Base-by-base conservation (phyloP, 1,139 yeast species). In the Magnusiomyces tetraspermus region DNA sequence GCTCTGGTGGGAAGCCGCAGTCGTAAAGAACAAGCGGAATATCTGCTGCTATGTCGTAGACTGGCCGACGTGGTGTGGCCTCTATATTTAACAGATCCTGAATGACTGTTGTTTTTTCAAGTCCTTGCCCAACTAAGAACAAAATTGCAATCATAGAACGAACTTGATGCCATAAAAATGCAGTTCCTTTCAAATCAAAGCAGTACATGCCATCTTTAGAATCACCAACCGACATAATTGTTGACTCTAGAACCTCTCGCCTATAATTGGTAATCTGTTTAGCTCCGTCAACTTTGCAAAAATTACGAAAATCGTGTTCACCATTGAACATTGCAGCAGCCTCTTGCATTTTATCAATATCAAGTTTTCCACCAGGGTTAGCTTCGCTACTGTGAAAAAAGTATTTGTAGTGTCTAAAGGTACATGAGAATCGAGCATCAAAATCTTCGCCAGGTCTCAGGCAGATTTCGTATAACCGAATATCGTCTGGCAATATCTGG, bases 81-180 rank as follows among this genome's bases (percentile, higher is more conserved):
- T 72, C 74, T 1, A 79, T 72, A 62, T 90, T 77, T 53, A 90
- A 66, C 56, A 94, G 70, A 1, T 80, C 76, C 15, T 67, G 66
- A 1, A 94, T 73, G 1, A 89, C 66, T 0, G 69, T 65, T 0
- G 87, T 82, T 0, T 67, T 57, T 67, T 94, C 99, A 30, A 79
- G 74, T 19, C 73, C 74, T 66, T 89, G 96, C 0, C 96, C 98
- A 3, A 90, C 80, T 26, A 84, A 69, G 53, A 94, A 79, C 51
- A 94, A 67, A 6, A 86, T 74, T 0, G 95, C 95, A 71, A 89
- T 79, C 95, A 94, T 92, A 60, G 96, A 89, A 51, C 98, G 77
- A 23, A 94, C 99, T 67, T 94, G 99, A 66, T 94, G 97, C 98
- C 98, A 94, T 55, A 94, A 71, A 61, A 94, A 94, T 6, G 98